Evolutionary conservation across 2,329 filamentous ascomycete species (phyloP).

Genomic region (Fusarium protoensiforme): DNA sequence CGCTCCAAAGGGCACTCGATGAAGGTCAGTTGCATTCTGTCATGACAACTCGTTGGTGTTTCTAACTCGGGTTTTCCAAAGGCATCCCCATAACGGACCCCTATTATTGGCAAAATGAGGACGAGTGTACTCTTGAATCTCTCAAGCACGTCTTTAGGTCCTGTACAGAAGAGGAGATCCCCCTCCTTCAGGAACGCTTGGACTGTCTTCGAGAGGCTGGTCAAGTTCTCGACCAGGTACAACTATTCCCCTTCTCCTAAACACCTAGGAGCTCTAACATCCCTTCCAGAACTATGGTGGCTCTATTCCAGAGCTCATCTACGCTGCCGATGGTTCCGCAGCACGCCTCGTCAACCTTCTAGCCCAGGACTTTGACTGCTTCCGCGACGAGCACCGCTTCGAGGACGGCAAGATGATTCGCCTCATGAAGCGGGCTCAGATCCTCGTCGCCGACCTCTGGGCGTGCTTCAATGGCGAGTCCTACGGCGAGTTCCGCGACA

Average conservation of each 20-base stretch:
- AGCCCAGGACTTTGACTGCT: constrained; percentile 83
- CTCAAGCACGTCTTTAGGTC: constrained; percentile 86
- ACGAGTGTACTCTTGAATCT: constrained; percentile 79
- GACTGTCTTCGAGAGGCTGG: constrained; percentile 86
- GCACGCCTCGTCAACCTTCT: constrained; percentile 87
- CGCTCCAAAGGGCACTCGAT: constrained; percentile 86
- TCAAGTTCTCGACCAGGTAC: constrained; percentile 79
- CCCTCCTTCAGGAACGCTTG: constrained; percentile 82
- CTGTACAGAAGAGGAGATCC: constrained; percentile 86
- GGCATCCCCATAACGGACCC: constrained; percentile 90
- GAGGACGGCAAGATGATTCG: constrained; percentile 79
- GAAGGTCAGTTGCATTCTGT: constrained; percentile 66
- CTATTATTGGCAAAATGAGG: constrained; percentile 84
- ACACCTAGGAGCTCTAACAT: background rate
- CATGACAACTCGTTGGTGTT: background rate
- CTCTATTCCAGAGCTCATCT: constrained; percentile 78
- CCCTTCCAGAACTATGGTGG: constrained; percentile 75
- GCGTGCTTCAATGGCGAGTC: constrained; percentile 88
- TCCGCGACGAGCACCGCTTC: constrained; percentile 83
- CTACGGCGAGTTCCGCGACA: constrained; percentile 87
- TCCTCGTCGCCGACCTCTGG: constrained; percentile 96
- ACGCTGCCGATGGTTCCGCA: constrained; percentile 80
- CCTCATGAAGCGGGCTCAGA: constrained; percentile 94
- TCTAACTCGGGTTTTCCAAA: constrained; percentile 46
- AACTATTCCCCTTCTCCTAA: background rate